These are phyloP conservation scores for Venturia carpophila DNA, from an alignment of 2,329 filamentous ascomycete species.

Conservation along the genomic window DNA sequence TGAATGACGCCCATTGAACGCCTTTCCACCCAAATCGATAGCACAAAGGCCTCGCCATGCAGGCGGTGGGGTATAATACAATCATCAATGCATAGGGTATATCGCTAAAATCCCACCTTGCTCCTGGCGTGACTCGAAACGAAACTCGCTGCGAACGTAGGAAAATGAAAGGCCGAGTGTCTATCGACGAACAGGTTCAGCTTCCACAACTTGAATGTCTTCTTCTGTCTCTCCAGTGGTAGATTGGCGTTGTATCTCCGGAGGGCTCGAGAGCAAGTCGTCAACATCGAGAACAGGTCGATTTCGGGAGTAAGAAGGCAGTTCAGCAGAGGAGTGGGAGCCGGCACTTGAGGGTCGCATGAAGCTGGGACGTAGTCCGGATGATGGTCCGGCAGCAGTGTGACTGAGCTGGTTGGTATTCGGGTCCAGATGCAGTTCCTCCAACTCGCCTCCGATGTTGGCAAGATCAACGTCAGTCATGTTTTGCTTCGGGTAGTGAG, in stretches of 20 bases:
- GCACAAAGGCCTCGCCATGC: constrained; percentile 1
- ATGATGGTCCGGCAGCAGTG: constrained; percentile 1
- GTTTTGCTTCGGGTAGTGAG: constrained; percentile 37
- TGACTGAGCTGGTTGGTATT: constrained; percentile 5
- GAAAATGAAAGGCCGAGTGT: constrained; percentile 11
- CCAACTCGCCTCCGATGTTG: constrained; percentile 7
- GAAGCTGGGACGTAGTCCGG: neutral
- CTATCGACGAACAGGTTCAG: neutral
- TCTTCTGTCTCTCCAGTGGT: neutral
- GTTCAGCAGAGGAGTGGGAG: neutral
- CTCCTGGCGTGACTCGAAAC: constrained; percentile 9
- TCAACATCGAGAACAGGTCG: constrained; percentile 11
- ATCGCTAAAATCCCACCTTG: neutral
- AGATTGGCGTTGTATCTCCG: neutral
- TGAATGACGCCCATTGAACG: neutral
- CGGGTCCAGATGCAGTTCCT: constrained; percentile 17
- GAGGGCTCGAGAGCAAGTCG: constrained; percentile 10
- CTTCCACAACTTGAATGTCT: constrained; percentile 2
- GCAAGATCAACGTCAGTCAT: constrained; percentile 14
- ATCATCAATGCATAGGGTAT: constrained; percentile 7
- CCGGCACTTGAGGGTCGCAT: neutral
- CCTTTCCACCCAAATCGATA: neutral
- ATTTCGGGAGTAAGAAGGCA: constrained; percentile 1
- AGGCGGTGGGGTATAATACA: constrained; percentile 10
- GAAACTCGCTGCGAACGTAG: constrained; percentile 4